phyloP scores from a whole-genome alignment of 2,329 filamentous ascomycete species.

The Fusarium solani-melongenae region DNA sequence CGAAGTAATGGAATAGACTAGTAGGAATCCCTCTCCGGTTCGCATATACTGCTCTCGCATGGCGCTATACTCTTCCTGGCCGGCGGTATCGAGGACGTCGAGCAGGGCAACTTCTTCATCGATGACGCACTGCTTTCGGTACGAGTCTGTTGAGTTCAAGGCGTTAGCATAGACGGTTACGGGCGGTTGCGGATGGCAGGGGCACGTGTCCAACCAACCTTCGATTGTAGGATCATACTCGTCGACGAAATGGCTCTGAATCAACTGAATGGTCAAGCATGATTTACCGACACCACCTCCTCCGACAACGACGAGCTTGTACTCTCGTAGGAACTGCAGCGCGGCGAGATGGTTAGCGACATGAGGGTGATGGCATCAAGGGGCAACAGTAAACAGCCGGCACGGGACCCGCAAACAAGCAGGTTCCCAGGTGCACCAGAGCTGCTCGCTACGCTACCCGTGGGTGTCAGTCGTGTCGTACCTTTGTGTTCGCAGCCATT shows the following conservation, averaged over 20 bases:
- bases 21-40: slow-evolving; percentile 95
- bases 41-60: slow-evolving; percentile 99
- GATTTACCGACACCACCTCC: slow-evolving; percentile 99
- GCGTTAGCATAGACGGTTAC: slow-evolving; percentile 32
- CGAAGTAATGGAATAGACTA: slow-evolving; percentile 98
- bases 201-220: slow-evolving; percentile 67
- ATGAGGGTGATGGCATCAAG: not conserved
- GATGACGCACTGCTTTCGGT: slow-evolving; percentile 99
- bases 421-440: not conserved
- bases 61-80: slow-evolving; percentile 98
- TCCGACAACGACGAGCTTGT: slow-evolving; percentile 96
- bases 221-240: slow-evolving; percentile 99
- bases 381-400: not conserved
- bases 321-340: slow-evolving; percentile 83
- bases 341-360: slow-evolving; percentile 28
- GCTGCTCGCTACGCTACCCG: not conserved
- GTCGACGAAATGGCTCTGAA: slow-evolving; percentile 97
- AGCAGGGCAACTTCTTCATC: slow-evolving; percentile 98
- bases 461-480: slow-evolving; percentile 27
- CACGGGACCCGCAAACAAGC: not conserved
- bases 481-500: slow-evolving; percentile 53
- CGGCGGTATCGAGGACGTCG: slow-evolving; percentile 97
- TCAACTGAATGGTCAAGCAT: slow-evolving; percentile 97
- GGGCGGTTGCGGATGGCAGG: not conserved
- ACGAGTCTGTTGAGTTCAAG: slow-evolving; percentile 76